A percentile compares a stretch with the other conserved stretches of the same genome.
phyloP scores from a whole-genome alignment of 768 basidiomycete species.

The Saitozyma sp. region DNA sequence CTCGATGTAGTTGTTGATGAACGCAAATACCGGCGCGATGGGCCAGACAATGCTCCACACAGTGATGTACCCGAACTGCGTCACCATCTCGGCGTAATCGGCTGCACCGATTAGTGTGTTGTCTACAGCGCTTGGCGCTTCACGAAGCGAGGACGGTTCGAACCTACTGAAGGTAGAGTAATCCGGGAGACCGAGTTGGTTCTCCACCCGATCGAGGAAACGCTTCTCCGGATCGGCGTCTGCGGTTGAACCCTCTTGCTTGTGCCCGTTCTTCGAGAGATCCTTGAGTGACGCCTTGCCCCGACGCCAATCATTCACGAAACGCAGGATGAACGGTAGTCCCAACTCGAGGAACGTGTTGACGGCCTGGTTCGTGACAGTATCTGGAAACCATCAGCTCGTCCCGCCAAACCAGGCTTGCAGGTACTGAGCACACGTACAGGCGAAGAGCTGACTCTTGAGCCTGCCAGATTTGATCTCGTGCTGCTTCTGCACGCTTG shows the following conservation, averaged over 20 bases:
- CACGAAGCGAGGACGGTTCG: background rate
- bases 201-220: slow-evolving; percentile 75
- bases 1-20: slow-evolving; percentile 87
- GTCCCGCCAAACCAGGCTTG: background rate
- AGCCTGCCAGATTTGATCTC: slow-evolving; percentile 59
- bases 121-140: background rate
- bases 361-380: slow-evolving; percentile 54
- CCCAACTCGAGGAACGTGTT: slow-evolving; percentile 77
- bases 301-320: slow-evolving; percentile 52
- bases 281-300: slow-evolving; percentile 47
- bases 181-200: slow-evolving; percentile 74
- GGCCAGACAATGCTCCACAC: slow-evolving; percentile 96
- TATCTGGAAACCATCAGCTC: background rate
- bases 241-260: slow-evolving; percentile 15
- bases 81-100: slow-evolving; percentile 96
- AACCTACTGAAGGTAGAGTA: slow-evolving; percentile 68
- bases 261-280: background rate
- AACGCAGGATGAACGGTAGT: slow-evolving; percentile 73
- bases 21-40: slow-evolving; percentile 78
- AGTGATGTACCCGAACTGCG: slow-evolving; percentile 82
- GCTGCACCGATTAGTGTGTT: slow-evolving; percentile 27
- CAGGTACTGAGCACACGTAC: slow-evolving; percentile 23
- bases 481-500: slow-evolving; percentile 34
- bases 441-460: slow-evolving; percentile 90
- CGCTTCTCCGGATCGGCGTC: slow-evolving; percentile 64